These are phyloP conservation scores for Solanum dulcamara DNA, from an alignment of 257 asterid species.

Conservation along the genomic window DNA sequence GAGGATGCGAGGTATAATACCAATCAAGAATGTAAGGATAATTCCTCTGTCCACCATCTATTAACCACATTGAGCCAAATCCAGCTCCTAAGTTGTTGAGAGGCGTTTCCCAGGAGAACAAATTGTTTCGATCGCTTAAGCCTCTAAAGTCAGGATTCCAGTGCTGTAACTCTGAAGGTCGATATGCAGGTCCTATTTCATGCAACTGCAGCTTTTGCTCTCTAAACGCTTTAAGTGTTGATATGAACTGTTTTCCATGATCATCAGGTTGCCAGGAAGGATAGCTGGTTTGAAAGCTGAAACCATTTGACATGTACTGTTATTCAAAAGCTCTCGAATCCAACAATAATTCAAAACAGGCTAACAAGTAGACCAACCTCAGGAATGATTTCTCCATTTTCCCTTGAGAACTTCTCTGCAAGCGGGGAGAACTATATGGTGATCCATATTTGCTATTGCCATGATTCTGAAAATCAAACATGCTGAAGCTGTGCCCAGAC, in stretches of 20 bases:
- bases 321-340: background rate
- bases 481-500: conserved; percentile 74
- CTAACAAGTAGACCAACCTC: conserved; percentile 32
- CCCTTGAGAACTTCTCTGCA: conserved; percentile 88
- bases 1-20: conserved; percentile 61
- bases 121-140: conserved; percentile 21
- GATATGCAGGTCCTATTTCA: conserved; percentile 15
- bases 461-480: conserved; percentile 69
- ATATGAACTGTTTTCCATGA: conserved; percentile 70
- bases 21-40: conserved; percentile 81
- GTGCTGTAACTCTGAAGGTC: conserved; percentile 22
- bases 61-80: conserved; percentile 51
- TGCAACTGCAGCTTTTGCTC: conserved; percentile 58
- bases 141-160: conserved; percentile 32
- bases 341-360: background rate
- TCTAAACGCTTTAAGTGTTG: conserved; percentile 42
- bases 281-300: conserved; percentile 70
- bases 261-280: conserved; percentile 80
- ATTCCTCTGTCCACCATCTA: conserved; percentile 44
- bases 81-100: conserved; percentile 18
- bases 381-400: conserved; percentile 94
- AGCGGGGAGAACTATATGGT: conserved; percentile 38
- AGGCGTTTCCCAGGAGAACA: conserved; percentile 27
- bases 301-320: conserved; percentile 1
- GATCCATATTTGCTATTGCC: conserved; percentile 82